Evolutionary conservation across 2,329 filamentous ascomycete species (phyloP).

Genomic region (Raffaelea ambrosiae): DNA sequence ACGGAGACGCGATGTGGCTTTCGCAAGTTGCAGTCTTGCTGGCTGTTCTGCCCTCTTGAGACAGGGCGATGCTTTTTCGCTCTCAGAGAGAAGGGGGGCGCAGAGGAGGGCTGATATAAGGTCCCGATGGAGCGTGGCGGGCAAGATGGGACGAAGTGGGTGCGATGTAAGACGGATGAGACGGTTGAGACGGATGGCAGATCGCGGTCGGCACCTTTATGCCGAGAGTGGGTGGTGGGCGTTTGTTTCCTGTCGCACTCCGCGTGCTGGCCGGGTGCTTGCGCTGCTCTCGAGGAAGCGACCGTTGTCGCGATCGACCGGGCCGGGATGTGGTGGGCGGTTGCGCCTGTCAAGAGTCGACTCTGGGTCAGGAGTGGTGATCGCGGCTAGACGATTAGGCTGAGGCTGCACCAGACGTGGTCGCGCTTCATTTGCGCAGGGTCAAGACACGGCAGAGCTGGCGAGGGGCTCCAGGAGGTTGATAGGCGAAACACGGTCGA

Average conservation of each 20-base stretch:
- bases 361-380: background rate
- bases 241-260: no score
- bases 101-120: background rate
- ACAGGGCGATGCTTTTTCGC: no score
- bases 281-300: no score
- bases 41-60: no score
- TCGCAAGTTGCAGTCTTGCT: background rate
- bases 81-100: background rate
- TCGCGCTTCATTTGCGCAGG: slow-evolving; percentile 1
- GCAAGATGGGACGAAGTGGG: no score
- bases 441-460: background rate
- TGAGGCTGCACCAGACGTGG: background rate
- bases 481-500: background rate
- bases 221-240: no score
- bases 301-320: slow-evolving; percentile 1
- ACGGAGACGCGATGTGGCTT: background rate
- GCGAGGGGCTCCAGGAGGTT: no score
- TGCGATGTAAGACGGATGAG: no score
- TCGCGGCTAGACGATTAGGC: slow-evolving; percentile 1
- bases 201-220: no score
- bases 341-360: background rate
- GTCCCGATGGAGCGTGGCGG: background rate
- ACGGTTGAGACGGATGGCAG: no score
- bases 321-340: background rate
- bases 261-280: no score